phyloP scores from a whole-genome alignment of 1,139 yeast genomes.

The Yamadazyma blattariae region DNA sequence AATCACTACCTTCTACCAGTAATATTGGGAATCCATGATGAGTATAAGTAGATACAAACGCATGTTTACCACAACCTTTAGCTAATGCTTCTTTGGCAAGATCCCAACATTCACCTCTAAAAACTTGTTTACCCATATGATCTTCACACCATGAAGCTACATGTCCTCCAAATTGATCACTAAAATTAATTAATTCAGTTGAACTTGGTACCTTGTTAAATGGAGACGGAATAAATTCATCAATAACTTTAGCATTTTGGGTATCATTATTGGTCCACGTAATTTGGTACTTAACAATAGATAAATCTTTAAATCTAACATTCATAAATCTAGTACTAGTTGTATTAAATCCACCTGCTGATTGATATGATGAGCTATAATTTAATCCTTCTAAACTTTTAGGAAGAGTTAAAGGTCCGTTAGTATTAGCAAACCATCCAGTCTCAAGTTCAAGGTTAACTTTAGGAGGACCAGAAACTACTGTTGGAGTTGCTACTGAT shows the following conservation, averaged over 20 bases:
- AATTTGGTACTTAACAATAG: slow-evolving; percentile 44
- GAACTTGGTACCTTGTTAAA: slow-evolving; percentile 31
- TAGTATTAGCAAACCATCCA: slow-evolving; percentile 44
- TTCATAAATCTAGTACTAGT: slow-evolving; percentile 21
- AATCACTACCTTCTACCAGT: slow-evolving; percentile 28
- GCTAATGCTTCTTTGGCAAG: slow-evolving; percentile 62
- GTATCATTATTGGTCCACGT: slow-evolving; percentile 40
- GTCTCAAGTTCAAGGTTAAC: slow-evolving; percentile 40
- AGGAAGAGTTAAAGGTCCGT: slow-evolving; percentile 29
- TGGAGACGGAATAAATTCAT: slow-evolving; percentile 52
- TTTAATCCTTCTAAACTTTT: slow-evolving; percentile 32
- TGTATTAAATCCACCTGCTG: slow-evolving; percentile 7
- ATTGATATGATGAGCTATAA: slow-evolving; percentile 20
- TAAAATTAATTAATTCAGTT: slow-evolving; percentile 37
- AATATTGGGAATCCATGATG: slow-evolving; percentile 60
- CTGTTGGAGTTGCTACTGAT: slow-evolving; percentile 13
- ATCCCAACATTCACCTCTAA: slow-evolving; percentile 80
- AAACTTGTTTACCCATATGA: slow-evolving; percentile 53
- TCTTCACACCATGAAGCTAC: slow-evolving; percentile 67
- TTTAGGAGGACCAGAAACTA: slow-evolving; percentile 7
- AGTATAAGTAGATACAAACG: slow-evolving; percentile 53
- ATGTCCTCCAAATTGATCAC: slow-evolving; percentile 46
- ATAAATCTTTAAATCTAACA: slow-evolving; percentile 50
- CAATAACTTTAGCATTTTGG: slow-evolving; percentile 20
- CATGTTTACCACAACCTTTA: slow-evolving; percentile 60